Base-by-base conservation (phyloP, 2,329 filamentous ascomycete genomes). In the Diaporthe citrichinensis region DNA sequence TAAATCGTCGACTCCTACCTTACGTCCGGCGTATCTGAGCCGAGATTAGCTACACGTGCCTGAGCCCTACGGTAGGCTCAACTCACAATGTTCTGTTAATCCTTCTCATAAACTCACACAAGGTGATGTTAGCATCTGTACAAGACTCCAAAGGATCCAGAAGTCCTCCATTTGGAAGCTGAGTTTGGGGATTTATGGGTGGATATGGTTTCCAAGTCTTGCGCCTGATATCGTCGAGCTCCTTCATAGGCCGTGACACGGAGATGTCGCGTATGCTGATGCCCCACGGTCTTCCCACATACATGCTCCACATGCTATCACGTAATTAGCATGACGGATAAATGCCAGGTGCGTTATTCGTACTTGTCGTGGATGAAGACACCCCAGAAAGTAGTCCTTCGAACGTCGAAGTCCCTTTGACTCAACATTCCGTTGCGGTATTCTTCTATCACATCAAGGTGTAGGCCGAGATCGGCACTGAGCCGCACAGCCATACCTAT, bases 361-460 rank as follows among this genome's bases (percentile, higher is more conserved):
- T 67, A 67, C 61, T 67, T 67, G 61, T 67, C 61, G 17, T 67
- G 61, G 10, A 67, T 67, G 20, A 67, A 67, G 1, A 49, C 44
- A 31, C 61, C 61, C 61, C 61, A 67, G 14, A 67, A 67, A 1
- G 61, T 67, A 6, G 61, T 67, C 44, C 28, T 51, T n/a, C 61
- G 44, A 12, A 67, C 61, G 23, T 67, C 61, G 9, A 67, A 67
- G 12, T 67, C 61, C 20, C 61, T 67, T n/a, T 67, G 61, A 25
- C 61, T 67, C 10, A 67, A 10, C 28, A 67, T 67, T 4, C 61
- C 61, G 20, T 51, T 67, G 28, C 44, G 61, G 28, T 67, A 67
- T 12, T 67, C 61, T 31, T 49, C 61, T n/a, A 36, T 67, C 28
- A 67, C 61, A 46, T 67, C 61, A 6, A 67, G 61, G 20, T 67